Evolutionary conservation across 192 early-diverging fungal species (phyloP), one percentile per base, ranked within the genome.

Genomic region (Gonapodya sp.): DNA sequence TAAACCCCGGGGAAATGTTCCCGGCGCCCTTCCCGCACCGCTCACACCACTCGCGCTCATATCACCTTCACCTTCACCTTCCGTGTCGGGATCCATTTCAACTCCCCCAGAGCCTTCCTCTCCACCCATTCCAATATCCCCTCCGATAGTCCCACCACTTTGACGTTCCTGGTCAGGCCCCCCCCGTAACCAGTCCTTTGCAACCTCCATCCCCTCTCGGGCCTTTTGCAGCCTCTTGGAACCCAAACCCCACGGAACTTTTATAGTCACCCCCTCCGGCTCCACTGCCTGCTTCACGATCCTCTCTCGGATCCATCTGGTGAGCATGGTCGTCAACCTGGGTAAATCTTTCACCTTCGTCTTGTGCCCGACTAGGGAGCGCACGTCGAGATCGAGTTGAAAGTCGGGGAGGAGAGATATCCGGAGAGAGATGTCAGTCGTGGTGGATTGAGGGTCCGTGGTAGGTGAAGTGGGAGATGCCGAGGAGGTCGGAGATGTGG

Each of bases 321-420:
- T 92, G 73, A 99, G 94, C 2, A 99, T 84, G 75, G 93, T 91
- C 0, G 96, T 94, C 24, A 99, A 87, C 85, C 96, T 97, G 14
- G 96, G 96, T 78, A 98, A 88, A 82, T 96, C 94, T 85, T 98
- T 97, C 24, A 99, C 93, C 84, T 99, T 99, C 34, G 98, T 96
- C 81, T 95, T 91, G 83, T 96, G 95, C 0, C 98, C 98, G 36
- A 99, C 89, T 36, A 98, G 85, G 0, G 96, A 96, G 73, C 93
- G 91, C 0, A 97, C 93, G 37, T 94, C 92, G 79, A 98, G 94
- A 35, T 98, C 95, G 0, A 98, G 88, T 72, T 89, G 85, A 73
- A 94, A 95, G 79, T 93, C 93, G 0, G 93, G 84, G 18, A 89
- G 79, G 0, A 77, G 46, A 64, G 8, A 64, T 24, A 64, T 24